A percentile compares a stretch with the other conserved stretches of the same genome.
phyloP scores from a whole-genome alignment of 257 asterid genomes.

The Plantago elongata region DNA sequence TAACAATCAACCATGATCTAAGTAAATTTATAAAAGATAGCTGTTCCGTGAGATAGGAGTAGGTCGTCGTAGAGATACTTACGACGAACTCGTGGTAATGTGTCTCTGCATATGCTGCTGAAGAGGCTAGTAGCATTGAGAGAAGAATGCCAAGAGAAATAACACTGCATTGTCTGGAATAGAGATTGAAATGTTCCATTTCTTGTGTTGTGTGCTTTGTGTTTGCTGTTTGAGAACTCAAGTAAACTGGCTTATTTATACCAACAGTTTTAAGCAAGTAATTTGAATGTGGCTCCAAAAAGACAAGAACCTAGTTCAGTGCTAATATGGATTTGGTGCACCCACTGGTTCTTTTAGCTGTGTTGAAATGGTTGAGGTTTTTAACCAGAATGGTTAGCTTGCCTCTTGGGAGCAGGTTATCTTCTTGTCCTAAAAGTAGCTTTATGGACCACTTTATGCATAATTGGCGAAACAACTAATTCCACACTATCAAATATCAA shows the following conservation, averaged over 20 bases:
- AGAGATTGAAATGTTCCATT: slow-evolving; percentile 14
- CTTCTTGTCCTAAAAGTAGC: slow-evolving; percentile 6
- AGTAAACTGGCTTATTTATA: slow-evolving; percentile 21
- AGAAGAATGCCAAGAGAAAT: slow-evolving; percentile 22
- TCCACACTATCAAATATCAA: too few relatives aligned
- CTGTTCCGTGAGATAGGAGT: not conserved
- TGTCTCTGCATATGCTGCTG: slow-evolving; percentile 43
- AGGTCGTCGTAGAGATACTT: slow-evolving; percentile 16
- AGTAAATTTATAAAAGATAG: not conserved
- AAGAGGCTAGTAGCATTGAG: slow-evolving; percentile 19
- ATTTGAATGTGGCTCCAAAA: slow-evolving; percentile 22
- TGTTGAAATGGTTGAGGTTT: slow-evolving; percentile 2
- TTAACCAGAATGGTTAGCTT: slow-evolving; percentile 1
- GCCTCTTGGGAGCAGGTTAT: slow-evolving; percentile 4
- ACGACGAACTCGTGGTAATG: slow-evolving; percentile 49
- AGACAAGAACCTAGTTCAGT: slow-evolving; percentile 30
- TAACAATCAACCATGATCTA: not conserved
- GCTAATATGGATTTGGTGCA: slow-evolving; percentile 41
- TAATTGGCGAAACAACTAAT: too few relatives aligned
- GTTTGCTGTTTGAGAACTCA: slow-evolving; percentile 8
- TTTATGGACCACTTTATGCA: not conserved
- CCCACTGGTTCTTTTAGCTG: slow-evolving; percentile 28
- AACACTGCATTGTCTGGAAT: slow-evolving; percentile 19
- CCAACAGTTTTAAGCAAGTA: not conserved
- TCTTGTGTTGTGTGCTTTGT: not conserved